These are phyloP conservation scores for Pouteria glomerata DNA, from an alignment of 148 eudicot genomes.

Conservation along the genomic window DNA sequence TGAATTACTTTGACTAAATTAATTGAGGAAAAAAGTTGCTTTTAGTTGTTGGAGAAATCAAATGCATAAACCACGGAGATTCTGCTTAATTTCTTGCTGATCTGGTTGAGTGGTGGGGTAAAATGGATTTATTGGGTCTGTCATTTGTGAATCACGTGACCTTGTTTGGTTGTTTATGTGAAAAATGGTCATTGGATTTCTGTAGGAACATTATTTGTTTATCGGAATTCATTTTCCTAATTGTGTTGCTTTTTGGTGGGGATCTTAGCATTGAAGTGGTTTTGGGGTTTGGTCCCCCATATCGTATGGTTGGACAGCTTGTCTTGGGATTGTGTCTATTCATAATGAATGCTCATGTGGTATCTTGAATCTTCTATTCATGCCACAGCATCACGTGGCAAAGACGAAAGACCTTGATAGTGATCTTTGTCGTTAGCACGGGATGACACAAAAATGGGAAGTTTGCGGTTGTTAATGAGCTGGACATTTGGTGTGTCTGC, in stretches of 20 bases:
- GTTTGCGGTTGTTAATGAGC: no score
- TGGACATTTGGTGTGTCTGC: no score
- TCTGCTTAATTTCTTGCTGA: not conserved
- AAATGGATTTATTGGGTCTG: not conserved
- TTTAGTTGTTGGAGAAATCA: conserved; percentile 5
- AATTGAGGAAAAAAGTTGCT: not conserved
- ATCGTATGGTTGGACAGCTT: not conserved
- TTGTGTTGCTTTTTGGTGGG: not conserved
- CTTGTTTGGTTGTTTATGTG: not conserved
- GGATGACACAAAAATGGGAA: no score
- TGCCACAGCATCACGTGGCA: not conserved
- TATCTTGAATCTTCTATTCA: no score
- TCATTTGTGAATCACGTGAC: no score
- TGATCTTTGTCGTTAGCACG: no score
- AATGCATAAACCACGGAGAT: conserved; percentile 11
- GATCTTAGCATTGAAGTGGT: not conserved
- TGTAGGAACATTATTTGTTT: not conserved
- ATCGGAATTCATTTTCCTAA: not conserved
- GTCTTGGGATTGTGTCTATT: not conserved
- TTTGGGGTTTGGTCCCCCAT: not conserved
- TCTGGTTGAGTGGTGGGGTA: not conserved
- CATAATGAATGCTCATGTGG: not conserved
- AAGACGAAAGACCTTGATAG: no score
- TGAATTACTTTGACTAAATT: conserved; percentile 16
- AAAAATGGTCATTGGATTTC: not conserved